A percentile compares a stretch with the other conserved stretches of the same genome.
Conservation (phyloP, 805 yeast genomes). For the Pichia rugopelliculosa region DNA sequence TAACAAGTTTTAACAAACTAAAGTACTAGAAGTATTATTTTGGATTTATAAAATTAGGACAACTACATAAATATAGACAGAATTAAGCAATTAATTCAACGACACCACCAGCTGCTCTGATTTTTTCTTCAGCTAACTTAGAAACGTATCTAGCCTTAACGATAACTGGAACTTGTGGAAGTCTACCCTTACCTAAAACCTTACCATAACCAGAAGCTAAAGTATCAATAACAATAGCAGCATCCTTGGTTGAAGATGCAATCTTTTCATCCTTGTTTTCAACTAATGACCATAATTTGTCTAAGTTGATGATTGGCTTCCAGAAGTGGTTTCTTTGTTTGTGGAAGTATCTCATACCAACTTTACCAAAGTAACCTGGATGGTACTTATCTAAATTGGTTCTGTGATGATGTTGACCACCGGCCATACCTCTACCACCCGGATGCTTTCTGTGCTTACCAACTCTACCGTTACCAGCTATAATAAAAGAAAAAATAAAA, state of each 20-base stretch:
- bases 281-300: slow-evolving; percentile 96
- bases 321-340: slow-evolving; percentile 90
- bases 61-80: neutral
- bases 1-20: neutral
- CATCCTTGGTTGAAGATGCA: slow-evolving; percentile 70
- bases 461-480: slow-evolving; percentile 99
- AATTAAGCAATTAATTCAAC: slow-evolving; percentile 96
- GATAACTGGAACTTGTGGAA: slow-evolving; percentile 97
- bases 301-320: slow-evolving; percentile 97
- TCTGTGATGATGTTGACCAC: slow-evolving; percentile 99
- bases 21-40: neutral
- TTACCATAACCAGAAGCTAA: slow-evolving; percentile 99
- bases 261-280: slow-evolving; percentile 93
- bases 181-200: slow-evolving; percentile 98
- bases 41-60: neutral
- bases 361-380: slow-evolving; percentile 99
- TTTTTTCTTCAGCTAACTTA: slow-evolving; percentile 98
- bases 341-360: slow-evolving; percentile 99
- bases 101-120: slow-evolving; percentile 99
- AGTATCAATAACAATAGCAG: slow-evolving; percentile 99
- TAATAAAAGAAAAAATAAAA: slow-evolving; percentile 9
- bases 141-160: slow-evolving; percentile 99
- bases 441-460: slow-evolving; percentile 99
- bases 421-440: slow-evolving; percentile 99
- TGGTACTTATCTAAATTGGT: slow-evolving; percentile 99